Base-by-base conservation (phyloP, 192 early-diverging fungal genomes). In the Pilobolus umbonatus region DNA sequence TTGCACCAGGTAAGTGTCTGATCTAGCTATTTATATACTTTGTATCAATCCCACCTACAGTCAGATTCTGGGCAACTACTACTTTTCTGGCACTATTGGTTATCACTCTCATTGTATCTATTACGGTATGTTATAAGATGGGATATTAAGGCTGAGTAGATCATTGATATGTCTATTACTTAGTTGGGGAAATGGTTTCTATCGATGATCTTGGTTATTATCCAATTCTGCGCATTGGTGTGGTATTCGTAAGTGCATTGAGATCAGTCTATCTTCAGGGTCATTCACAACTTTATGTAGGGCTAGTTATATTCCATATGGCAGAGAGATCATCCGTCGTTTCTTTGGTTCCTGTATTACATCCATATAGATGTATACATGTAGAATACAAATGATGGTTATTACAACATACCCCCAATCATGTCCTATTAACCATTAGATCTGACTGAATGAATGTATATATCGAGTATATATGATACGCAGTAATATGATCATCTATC, bases 271-370 rank as follows among this genome's bases (percentile, higher is more conserved):
- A 6, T 47, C 1, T 19, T 44, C 14, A 2, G 19, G 7, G 19
- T 15, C 0, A 6, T 19, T 44, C 29, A 34, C 3, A 30, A 34
- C n/a, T 55, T 43, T 21, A 36, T 57, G 24, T 62, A 85, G 84
- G 8, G 84, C 90, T 9, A 88, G 84, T 64, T 98, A 98, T 72
- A 93, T 98, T 70, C 95, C 95, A 4, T 98, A 90, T 60, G 92
- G 91, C 8, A 82, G 85, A 29, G 68, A 71, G 57, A 60, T 71
- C 7, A 71, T 71, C 50, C 62, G 68, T 32, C 62, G 63, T 45
- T 64, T 71, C 52, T 71, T 71, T 55, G 68, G 68, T 35, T 52
- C 32, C 29, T 71, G 68, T 53, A 54, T 71, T 15, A 63, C 67
- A 14, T 69, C 67, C 12, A 69, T 53, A 22, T 53, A 53, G 22